Evolutionary conservation across 1,284 basidiomycete species (phyloP).

Genomic region (Dichomitus squalens): DNA sequence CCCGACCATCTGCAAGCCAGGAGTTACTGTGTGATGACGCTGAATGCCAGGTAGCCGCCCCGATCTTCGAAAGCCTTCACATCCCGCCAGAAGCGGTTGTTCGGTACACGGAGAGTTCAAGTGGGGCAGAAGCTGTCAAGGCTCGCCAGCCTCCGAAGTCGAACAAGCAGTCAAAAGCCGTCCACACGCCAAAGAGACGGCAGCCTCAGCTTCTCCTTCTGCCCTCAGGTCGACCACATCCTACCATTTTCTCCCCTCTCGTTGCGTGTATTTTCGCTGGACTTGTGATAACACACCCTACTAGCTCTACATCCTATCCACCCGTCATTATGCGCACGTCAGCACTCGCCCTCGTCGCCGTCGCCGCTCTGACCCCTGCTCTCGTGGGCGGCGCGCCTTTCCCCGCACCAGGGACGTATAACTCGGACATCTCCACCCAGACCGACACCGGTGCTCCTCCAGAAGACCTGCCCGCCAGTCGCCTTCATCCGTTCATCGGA

Average conservation of each 20-base stretch:
- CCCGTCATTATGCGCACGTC: slow-evolving; percentile 30
- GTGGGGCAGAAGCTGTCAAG: slow-evolving; percentile 8
- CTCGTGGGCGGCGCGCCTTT: slow-evolving; percentile 24
- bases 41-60: not conserved
- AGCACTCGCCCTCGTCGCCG: slow-evolving; percentile 28
- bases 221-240: not conserved
- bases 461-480: slow-evolving; percentile 1
- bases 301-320: slow-evolving; percentile 5
- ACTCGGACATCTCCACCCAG: slow-evolving; percentile 14
- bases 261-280: slow-evolving; percentile 1
- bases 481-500: slow-evolving; percentile 11
- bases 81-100: slow-evolving; percentile 7
- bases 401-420: slow-evolving; percentile 14
- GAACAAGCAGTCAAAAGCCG: slow-evolving; percentile 8
- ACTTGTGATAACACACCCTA: not conserved
- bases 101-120: slow-evolving; percentile 8
- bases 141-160: slow-evolving; percentile 9
- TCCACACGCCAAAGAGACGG: not conserved
- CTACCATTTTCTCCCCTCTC: slow-evolving; percentile 1
- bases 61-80: no score
- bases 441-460: not conserved
- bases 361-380: slow-evolving; percentile 27
- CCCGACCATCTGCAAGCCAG: not conserved
- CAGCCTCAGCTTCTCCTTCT: not conserved
- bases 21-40: not conserved